Evolutionary conservation across 306 rosid species (phyloP), one percentile per base, ranked within the genome.

Genomic region (Vicia sativa): DNA sequence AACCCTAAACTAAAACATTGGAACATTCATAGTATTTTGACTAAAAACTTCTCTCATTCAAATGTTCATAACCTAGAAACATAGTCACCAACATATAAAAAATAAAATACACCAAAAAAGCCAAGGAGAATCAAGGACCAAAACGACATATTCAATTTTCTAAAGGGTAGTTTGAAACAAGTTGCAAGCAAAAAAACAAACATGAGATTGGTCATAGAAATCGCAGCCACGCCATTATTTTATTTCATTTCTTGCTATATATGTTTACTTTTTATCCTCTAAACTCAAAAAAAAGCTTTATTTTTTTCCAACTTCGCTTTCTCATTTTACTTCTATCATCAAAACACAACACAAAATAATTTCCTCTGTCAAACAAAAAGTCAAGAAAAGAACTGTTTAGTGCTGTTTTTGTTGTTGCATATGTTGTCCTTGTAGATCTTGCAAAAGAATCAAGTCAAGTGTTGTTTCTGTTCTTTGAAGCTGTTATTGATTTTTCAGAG

Each of bases 151-250:
- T 62, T 41, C 53, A 8, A 50, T 39, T 42, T 23, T 62, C 31
- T 31, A 10, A 44, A 63, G 46, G 48, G 49, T 42, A 21, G 61
- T 54, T 53, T 28, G 41, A 8, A 35, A 12, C 62, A 62, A 71
- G 81, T 43, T 31, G 56, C 8, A 70, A 46, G 14, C 48, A 64
- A 31, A 10, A 34, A 18, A 45, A 43, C 25, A 23, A 41, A 44
- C 12, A n/a, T 58, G 68, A 74, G 80, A 74, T 77, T 62, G 57
- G 80, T 65, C 82, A 61, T 74, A 52, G 82, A 77, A 44, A 77
- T 59, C 65, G 77, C 74, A 65, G 80, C 80, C 85, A 53, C 66
- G 1, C 42, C 55, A 10, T 37, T 62, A n/a, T 44, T 65, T 55
- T 15, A 14, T 11, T 9, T 41, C 14, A 0, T 25, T 10, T 19